These are phyloP conservation scores for Seiridium cupressi DNA, from an alignment of 2,329 filamentous ascomycete species.

Conservation along the genomic window DNA sequence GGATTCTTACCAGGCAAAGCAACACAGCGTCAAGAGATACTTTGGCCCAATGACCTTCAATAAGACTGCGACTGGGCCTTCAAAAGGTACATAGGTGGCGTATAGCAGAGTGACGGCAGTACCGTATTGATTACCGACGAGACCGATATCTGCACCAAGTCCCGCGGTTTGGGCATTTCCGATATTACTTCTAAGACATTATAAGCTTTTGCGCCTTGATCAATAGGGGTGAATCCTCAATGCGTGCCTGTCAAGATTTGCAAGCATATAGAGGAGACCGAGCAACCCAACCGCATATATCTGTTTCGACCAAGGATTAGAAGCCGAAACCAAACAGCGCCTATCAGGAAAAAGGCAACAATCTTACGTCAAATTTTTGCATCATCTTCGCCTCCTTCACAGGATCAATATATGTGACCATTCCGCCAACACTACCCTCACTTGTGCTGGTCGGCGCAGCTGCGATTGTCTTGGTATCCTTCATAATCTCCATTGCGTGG, in stretches of 20 bases:
- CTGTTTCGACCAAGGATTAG: conserved; percentile 14
- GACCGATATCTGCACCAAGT: conserved; percentile 24
- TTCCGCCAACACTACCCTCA: conserved; percentile 1
- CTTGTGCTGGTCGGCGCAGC: neutral
- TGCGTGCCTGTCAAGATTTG: conserved; percentile 25
- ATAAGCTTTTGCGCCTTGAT: neutral
- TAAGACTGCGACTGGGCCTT: conserved; percentile 22
- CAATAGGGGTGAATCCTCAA: neutral
- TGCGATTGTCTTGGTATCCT: neutral
- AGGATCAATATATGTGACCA: conserved; percentile 6
- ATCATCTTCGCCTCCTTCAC: conserved; percentile 18
- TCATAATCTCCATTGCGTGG: neutral
- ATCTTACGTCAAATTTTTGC: conserved; percentile 21
- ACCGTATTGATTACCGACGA: conserved; percentile 28
- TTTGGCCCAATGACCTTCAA: conserved; percentile 24
- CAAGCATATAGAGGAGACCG: conserved; percentile 26
- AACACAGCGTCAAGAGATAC: conserved; percentile 24
- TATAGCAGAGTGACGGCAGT: conserved; percentile 28
- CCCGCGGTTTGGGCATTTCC: conserved; percentile 26
- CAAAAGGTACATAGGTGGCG: conserved; percentile 25
- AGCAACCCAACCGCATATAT: conserved; percentile 11
- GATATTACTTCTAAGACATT: conserved; percentile 7
- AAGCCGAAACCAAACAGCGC: neutral
- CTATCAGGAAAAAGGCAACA: neutral
- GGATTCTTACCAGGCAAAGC: conserved; percentile 22